Evolutionary conservation across 2,329 filamentous ascomycete genomes (phyloP), one percentile per base, ranked within the genome.

Genomic region (Stemphylium lycopersici): DNA sequence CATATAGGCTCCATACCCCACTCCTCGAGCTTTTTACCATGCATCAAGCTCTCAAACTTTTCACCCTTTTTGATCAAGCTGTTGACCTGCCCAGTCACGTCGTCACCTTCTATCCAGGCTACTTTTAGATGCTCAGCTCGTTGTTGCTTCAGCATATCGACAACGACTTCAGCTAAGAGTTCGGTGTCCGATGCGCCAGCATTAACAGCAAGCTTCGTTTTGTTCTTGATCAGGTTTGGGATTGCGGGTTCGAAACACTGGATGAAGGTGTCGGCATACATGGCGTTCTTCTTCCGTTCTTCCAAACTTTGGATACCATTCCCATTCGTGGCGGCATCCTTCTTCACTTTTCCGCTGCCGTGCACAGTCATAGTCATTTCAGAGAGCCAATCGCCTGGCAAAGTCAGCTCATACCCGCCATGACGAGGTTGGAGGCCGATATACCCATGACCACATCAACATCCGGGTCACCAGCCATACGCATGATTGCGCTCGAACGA

Each of bases 161-260:
- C 51, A 2, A 64, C 54, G 5, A 61, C 53, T 20, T 60, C 59
- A 4, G 59, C 56, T 12, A 62, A 44, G n/a, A 57, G 79, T 50
- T 76, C 73, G 0, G 83, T 83, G 43, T 85, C 81, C 6, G 81
- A 73, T 1, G 79, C 80, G 1, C 83, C 83, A 3, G 82, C 83
- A 55, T 85, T 84, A 55, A 83, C 76, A 12, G 82, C 75, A 8
- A 85, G 71, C 56, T 81, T 82, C 6, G 56, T 50, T 18, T 61
- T 63, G 33, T 67, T 65, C 26, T 56, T 56, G 20, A 59, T 59
- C 6, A 67, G 58, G 16, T 61, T 55, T 3, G 53, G 48, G 11
- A 68, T 63, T 4, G 62, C 59, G 5, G 64, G 63, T 12, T 63
- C 74, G 15, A 78, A 74, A 16, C 80, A 78, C 61, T 82, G 78